These are phyloP conservation scores for Lasiodiplodia sp. DNA, from an alignment of 2,329 filamentous ascomycete genomes.

Conservation along the genomic window DNA sequence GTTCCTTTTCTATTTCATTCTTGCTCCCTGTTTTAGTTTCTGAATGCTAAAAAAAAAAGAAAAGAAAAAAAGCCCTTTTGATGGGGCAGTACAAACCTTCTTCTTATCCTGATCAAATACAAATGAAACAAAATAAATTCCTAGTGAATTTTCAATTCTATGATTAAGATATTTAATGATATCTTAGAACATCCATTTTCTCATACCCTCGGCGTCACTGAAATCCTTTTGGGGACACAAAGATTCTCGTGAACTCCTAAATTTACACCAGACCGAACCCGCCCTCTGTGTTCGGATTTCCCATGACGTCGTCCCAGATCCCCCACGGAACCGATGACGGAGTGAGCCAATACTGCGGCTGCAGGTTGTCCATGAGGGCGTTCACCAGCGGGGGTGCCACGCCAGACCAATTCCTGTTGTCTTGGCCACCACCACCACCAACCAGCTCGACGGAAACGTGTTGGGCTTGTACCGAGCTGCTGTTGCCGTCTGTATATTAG, in stretches of 20 bases:
- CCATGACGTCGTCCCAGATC: not conserved
- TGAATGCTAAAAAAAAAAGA: too few species aligned
- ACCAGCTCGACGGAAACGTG: not conserved
- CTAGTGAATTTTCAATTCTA: too few species aligned
- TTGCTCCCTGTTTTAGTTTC: too few species aligned
- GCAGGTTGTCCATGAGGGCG: not conserved
- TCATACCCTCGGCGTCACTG: too few species aligned
- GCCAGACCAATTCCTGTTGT: not conserved
- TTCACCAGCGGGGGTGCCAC: not conserved
- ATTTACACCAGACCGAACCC: not conserved
- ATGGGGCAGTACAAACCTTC: too few species aligned
- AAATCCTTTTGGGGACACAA: not conserved
- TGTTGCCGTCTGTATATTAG: not conserved
- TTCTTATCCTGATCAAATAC: too few species aligned
- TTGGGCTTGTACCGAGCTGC: not conserved
- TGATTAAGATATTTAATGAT: too few species aligned
- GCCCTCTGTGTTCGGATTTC: not conserved
- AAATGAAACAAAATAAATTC: too few species aligned
- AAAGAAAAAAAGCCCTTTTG: too few species aligned
- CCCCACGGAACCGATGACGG: not conserved
- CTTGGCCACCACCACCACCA: not conserved
- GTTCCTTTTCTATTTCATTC: too few species aligned
- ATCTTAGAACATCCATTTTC: too few species aligned
- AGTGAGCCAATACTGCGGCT: not conserved
- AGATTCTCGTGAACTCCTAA: fast-evolving